Base-by-base conservation (phyloP, 257 asterid genomes). In the Gardenia jasminoides region DNA sequence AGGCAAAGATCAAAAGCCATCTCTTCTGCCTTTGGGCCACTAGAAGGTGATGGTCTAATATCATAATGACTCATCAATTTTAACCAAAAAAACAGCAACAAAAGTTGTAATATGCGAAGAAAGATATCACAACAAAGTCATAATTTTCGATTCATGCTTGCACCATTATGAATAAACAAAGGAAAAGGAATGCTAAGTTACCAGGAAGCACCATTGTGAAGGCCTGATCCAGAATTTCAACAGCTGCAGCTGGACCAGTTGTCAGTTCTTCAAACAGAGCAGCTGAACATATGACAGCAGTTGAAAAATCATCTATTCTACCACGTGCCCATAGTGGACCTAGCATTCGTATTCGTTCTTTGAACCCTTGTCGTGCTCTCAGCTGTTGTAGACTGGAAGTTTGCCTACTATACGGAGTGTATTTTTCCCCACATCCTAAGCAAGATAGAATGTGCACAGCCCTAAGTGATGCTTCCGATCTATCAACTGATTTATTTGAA, bases 181-280 rank as follows among this genome's bases (percentile, higher is more conserved):
- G 24, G 67, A 19, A 50, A 67, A 22, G 54, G 20, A 76, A 71
- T 26, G 46, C 31, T 36, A 59, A 76, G 75, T 80, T 85, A 96
- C 99, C 99, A 80, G 99, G 98, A 85, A 96, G 97, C 84, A 93
- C 98, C 97, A 90, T 92, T 2, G 94, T 85, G 77, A 92, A 95
- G 70, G 99, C 90, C 69, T 85, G 85, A 80, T 95, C 96, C 75
- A 93, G 78, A 72, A 91, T 91, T 72, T 91, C 93, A 76, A 90
- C 78, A 30, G 93, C 97, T 77, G 90, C 85, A 59, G 90, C 80
- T 87, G 88, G 89, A 78, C 98, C 98, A 84, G 84, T 82, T 30
- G 97, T 93, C 88, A 92, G 79, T 84, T 91, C 97, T 87, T 95
- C 99, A 81, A 93, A 93, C 76, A 93, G 83, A 72, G 97, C 93